Conservation (phyloP, 352 stramenopile genomes). For the Pythium graminicola region DNA sequence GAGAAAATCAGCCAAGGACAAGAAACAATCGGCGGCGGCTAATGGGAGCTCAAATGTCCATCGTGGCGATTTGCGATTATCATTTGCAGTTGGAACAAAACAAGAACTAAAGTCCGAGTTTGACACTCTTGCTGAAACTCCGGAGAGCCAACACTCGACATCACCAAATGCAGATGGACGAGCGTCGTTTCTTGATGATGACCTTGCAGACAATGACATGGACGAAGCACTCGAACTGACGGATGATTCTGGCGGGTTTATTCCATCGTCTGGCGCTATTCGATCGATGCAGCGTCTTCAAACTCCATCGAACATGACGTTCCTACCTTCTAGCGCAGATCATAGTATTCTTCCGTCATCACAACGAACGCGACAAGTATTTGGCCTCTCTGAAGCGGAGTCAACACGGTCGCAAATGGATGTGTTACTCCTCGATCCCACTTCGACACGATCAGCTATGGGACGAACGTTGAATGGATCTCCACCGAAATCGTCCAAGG, state of each 20-base stretch:
- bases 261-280: constrained; percentile 46
- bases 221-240: constrained; percentile 24
- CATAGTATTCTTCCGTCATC: constrained; percentile 22
- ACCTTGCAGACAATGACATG: constrained; percentile 33
- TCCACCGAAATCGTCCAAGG: constrained; percentile 31
- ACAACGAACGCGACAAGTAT: constrained; percentile 44
- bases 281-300: constrained; percentile 63
- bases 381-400: constrained; percentile 39
- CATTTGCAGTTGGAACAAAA: constrained; percentile 79
- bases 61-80: constrained; percentile 65
- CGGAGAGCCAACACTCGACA: constrained; percentile 22
- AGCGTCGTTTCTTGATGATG: constrained; percentile 17
- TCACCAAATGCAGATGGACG: constrained; percentile 5
- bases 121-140: constrained; percentile 32
- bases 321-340: constrained; percentile 12
- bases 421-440: constrained; percentile 47
- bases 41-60: constrained; percentile 51
- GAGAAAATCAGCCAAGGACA: constrained; percentile 55
- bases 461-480: constrained; percentile 26
- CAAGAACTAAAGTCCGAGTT: constrained; percentile 69
- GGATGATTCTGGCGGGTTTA: constrained; percentile 29
- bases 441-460: constrained; percentile 44
- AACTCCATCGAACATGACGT: constrained; percentile 40
- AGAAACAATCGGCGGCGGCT: constrained; percentile 27
- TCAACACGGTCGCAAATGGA: constrained; percentile 52